Conservation (phyloP, 2,329 filamentous ascomycete genomes). For the Ophiostoma australiae region DNA sequence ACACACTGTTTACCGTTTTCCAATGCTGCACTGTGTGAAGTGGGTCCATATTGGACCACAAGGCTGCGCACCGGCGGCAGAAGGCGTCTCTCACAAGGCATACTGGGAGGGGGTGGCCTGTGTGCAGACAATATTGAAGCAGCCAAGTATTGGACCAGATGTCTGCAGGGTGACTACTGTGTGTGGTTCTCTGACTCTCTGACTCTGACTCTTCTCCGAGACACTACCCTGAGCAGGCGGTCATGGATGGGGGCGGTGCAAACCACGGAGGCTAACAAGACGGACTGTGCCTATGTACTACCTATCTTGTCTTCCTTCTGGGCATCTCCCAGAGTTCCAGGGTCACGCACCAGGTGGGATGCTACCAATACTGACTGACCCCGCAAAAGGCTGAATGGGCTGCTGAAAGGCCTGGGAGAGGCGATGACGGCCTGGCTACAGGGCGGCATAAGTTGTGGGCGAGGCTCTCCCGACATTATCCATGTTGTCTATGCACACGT, state of each 20-base stretch:
- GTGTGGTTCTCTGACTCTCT: background rate
- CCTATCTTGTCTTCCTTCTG: too few species aligned
- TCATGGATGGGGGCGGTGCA: background rate
- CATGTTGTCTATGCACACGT: background rate
- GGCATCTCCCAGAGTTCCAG: background rate
- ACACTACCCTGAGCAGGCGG: background rate
- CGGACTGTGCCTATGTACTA: background rate
- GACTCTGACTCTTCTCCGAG: background rate
- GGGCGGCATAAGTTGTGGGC: background rate
- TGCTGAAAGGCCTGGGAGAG: background rate
- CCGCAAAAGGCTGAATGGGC: constrained; percentile 2
- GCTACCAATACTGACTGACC: background rate
- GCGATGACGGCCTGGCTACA: background rate
- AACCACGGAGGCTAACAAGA: background rate
- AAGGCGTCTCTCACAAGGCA: background rate
- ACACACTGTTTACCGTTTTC: constrained; percentile 6
- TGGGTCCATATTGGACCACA: constrained; percentile 5
- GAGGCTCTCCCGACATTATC: background rate
- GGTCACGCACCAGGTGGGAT: background rate
- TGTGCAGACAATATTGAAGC: background rate
- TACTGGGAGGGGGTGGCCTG: background rate
- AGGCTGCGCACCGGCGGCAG: background rate
- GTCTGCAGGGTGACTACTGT: background rate
- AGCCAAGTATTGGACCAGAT: background rate
- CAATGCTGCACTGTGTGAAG: background rate